phyloP scores from a whole-genome alignment of 805 yeast genomes.

The Metschnikowia chrysomelidarum region DNA sequence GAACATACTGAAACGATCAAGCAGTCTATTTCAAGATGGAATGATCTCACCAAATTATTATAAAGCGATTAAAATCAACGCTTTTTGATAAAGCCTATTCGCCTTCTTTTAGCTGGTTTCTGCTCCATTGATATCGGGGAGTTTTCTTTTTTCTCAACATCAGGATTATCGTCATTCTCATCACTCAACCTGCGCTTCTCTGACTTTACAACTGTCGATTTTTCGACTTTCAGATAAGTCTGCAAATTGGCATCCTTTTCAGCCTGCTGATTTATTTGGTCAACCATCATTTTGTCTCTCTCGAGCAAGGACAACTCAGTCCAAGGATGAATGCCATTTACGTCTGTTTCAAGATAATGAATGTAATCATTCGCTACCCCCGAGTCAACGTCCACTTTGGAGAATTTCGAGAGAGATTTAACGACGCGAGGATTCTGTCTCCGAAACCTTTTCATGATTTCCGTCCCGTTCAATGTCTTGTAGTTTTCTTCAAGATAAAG shows the following conservation, averaged over 20 bases:
- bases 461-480: conserved; percentile 33
- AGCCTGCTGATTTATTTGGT: no score
- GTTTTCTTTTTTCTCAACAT: no score
- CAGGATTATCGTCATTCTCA: no score
- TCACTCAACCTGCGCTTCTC: no score
- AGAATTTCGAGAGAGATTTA: conserved; percentile 2
- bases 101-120: conserved; percentile 10
- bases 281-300: no score
- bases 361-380: conserved; percentile 2
- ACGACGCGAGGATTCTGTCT: conserved; percentile 16
- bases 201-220: no score
- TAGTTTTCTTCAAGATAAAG: conserved; percentile 35
- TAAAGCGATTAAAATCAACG: neutral
- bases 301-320: no score
- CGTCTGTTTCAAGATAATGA: conserved; percentile 1
- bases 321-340: no score
- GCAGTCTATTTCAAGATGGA: conserved; percentile 3
- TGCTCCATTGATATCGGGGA: no score
- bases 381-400: conserved; percentile 2
- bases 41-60: conserved; percentile 1
- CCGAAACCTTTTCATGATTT: conserved; percentile 29
- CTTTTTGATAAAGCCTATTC: conserved; percentile 11
- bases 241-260: no score
- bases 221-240: no score
- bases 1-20: conserved; percentile 1